phyloP scores from a whole-genome alignment of 441 rosid genomes.

The Pelargonium citronellum region DNA sequence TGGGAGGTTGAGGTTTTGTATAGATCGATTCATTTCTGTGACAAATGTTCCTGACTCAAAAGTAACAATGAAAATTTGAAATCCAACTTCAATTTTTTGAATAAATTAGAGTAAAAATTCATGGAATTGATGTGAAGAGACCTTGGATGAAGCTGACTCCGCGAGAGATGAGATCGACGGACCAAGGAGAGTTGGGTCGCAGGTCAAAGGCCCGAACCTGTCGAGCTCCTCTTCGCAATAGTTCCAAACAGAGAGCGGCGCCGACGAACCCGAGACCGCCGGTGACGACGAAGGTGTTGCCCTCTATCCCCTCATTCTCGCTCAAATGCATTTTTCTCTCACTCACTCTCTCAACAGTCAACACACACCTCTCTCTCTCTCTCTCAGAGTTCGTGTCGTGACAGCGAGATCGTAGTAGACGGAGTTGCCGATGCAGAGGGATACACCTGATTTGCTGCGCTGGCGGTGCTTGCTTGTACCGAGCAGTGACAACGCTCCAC shows the following conservation, averaged over 20 bases:
- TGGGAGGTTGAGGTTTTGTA: too few species aligned
- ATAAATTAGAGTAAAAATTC: not conserved
- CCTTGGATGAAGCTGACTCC: conserved; percentile 64
- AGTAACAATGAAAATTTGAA: too few species aligned
- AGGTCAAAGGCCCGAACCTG: conserved; percentile 74
- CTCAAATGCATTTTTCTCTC: conserved; percentile 42
- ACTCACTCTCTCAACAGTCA: not conserved
- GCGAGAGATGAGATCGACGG: conserved; percentile 33
- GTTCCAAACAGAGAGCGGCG: conserved; percentile 67
- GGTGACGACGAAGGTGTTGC: conserved; percentile 55
- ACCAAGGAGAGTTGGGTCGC: conserved; percentile 57
- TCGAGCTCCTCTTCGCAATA: conserved; percentile 76
- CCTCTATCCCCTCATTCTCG: conserved; percentile 68
- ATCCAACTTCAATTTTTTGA: too few species aligned
- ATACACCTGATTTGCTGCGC: too few species aligned
- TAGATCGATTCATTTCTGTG: too few species aligned
- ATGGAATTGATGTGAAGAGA: conserved; percentile 12
- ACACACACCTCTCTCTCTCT: not conserved
- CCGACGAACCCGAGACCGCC: conserved; percentile 81
- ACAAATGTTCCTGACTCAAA: too few species aligned
- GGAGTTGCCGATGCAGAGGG: too few species aligned
- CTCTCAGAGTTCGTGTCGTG: too few species aligned
- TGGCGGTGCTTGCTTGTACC: too few species aligned
- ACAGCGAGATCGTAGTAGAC: too few species aligned
- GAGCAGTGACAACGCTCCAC: too few species aligned